Evolutionary conservation across 345 rosid genomes (phyloP).

Genomic region (Litchi chinensis): DNA sequence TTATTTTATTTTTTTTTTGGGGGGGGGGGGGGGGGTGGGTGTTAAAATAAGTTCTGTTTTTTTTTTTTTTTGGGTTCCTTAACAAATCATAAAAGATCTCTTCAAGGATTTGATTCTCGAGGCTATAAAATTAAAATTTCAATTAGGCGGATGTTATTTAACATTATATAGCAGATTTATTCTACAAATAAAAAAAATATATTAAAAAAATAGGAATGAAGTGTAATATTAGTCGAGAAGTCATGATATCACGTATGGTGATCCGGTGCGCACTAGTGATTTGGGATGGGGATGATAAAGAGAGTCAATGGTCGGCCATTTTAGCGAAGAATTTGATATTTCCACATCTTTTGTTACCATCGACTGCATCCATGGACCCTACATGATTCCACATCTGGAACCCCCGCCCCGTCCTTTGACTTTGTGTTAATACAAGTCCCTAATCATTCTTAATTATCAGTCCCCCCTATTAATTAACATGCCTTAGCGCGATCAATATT

Average conservation of each 20-base stretch:
- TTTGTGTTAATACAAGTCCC: background rate
- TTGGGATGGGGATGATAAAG: background rate
- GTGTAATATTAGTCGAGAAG: background rate
- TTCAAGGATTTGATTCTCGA: background rate
- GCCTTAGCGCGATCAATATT: no score
- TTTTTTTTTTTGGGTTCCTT: no score
- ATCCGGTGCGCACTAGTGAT: background rate
- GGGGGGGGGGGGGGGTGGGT: background rate
- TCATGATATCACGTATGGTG: background rate
- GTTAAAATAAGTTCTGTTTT: background rate
- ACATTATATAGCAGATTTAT: background rate
- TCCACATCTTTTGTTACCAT: conserved; percentile 21
- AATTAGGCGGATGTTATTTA: background rate
- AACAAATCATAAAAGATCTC: background rate
- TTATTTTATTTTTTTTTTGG: no score
- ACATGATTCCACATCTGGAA: conserved; percentile 19
- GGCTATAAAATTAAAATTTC: no score
- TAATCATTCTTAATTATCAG: conserved; percentile 21
- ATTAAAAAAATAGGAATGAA: no score
- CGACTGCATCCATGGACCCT: conserved; percentile 26
- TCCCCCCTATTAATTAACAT: no score
- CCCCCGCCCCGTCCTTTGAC: background rate
- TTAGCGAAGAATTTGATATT: conserved; percentile 12
- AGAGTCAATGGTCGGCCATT: conserved; percentile 36
- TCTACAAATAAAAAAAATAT: no score